Evolutionary conservation across 352 stramenopile species (phyloP).

Genomic region (Pythium chondricola): DNA sequence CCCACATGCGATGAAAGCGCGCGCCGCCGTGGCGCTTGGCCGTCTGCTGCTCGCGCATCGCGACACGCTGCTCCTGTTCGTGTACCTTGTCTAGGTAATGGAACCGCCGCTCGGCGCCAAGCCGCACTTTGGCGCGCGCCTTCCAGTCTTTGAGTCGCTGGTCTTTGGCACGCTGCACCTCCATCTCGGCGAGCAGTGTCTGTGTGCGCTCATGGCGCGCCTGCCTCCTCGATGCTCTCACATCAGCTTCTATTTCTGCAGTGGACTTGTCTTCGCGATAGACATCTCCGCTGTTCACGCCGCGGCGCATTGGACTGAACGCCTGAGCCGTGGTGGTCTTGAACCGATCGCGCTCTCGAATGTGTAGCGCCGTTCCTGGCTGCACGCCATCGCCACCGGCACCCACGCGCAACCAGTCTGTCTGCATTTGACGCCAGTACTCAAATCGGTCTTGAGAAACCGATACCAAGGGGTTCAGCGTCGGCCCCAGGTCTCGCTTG

Average conservation of each 20-base stretch:
- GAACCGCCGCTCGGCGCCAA: constrained; percentile 42
- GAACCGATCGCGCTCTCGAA: constrained; percentile 41
- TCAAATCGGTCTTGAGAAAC: constrained; percentile 51
- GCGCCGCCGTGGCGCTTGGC: constrained; percentile 60
- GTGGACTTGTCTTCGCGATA: constrained; percentile 27
- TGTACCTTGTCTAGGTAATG: constrained; percentile 56
- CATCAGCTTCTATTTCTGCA: constrained; percentile 29
- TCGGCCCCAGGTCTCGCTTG: constrained; percentile 11
- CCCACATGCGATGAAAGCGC: constrained; percentile 76
- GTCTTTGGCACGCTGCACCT: constrained; percentile 20
- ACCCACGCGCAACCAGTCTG: constrained; percentile 77
- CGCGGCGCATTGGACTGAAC: constrained; percentile 48
- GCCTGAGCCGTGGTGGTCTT: constrained; percentile 36
- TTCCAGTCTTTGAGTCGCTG: constrained; percentile 50
- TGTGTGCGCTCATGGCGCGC: constrained; percentile 43
- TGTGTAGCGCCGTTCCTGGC: constrained; percentile 38
- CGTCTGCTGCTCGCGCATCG: constrained; percentile 45
- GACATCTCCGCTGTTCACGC: constrained; percentile 30
- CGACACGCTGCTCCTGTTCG: constrained; percentile 46
- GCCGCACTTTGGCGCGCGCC: constrained; percentile 36
- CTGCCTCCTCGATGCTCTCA: constrained; percentile 23
- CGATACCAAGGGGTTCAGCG: constrained; percentile 18
- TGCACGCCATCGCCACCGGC: constrained; percentile 52
- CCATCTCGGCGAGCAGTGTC: constrained; percentile 27
- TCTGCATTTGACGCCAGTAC: constrained; percentile 45